Evolutionary conservation across 345 rosid genomes (phyloP).

Genomic region (Jatropha curcas): DNA sequence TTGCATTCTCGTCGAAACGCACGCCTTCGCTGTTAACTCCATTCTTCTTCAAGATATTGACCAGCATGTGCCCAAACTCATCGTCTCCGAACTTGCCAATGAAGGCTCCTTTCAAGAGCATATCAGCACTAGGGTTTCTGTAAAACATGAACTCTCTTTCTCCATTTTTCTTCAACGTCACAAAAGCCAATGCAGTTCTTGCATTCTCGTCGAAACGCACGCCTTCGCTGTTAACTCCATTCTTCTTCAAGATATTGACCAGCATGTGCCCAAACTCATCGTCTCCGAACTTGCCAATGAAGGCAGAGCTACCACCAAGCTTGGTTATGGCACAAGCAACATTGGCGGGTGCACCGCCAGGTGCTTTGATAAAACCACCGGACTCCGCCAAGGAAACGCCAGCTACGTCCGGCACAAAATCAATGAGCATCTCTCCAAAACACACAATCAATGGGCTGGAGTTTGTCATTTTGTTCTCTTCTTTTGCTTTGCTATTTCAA

Average conservation of each 20-base stretch:
- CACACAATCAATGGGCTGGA: conserved; percentile 35
- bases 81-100: conserved; percentile 79
- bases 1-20: conserved; percentile 54
- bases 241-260: conserved; percentile 54
- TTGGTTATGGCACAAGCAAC: conserved; percentile 75
- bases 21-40: conserved; percentile 60
- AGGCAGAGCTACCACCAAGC: conserved; percentile 66
- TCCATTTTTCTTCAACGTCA: conserved; percentile 55
- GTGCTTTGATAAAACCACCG: conserved; percentile 61
- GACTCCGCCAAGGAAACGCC: conserved; percentile 76
- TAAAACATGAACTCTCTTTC: conserved; percentile 79
- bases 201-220: conserved; percentile 58
- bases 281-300: conserved; percentile 74
- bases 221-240: conserved; percentile 56
- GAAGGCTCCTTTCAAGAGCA: no score
- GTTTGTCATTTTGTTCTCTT: background rate
- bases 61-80: conserved; percentile 77
- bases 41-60: conserved; percentile 52
- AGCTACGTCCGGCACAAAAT: conserved; percentile 66
- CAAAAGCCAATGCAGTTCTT: conserved; percentile 70
- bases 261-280: conserved; percentile 82
- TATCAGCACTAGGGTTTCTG: conserved; percentile 76
- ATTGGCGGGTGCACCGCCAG: conserved; percentile 80
- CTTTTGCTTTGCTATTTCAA: no score
- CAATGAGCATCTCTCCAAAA: conserved; percentile 83